phyloP scores from a whole-genome alignment of 2,329 filamentous ascomycete species.

The Cladosporium cucumerinum region DNA sequence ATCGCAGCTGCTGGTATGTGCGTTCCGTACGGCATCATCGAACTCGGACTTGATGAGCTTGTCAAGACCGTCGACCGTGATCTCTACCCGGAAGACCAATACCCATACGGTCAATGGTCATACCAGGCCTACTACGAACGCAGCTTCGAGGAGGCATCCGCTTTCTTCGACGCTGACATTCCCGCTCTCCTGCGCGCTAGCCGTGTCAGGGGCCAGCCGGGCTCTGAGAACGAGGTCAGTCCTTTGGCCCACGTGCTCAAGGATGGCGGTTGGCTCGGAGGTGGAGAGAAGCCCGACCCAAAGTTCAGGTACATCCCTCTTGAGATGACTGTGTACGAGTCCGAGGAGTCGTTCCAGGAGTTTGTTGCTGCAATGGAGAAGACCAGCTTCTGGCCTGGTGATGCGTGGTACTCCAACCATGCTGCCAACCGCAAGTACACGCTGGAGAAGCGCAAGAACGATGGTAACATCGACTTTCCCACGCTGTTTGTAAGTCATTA shows the following conservation, averaged over 20 bases:
- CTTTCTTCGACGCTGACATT: constrained; percentile 22
- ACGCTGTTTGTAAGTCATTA: constrained; percentile 31
- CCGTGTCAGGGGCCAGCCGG: constrained; percentile 29
- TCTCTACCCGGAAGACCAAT: constrained; percentile 45
- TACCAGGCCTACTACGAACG: constrained; percentile 36
- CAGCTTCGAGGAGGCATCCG: constrained; percentile 25
- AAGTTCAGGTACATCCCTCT: constrained; percentile 33
- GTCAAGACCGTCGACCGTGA: constrained; percentile 41
- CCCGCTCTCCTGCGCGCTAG: constrained; percentile 28
- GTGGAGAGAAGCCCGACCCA: constrained; percentile 25
- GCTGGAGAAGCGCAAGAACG: constrained; percentile 36
- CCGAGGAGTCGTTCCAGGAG: constrained; percentile 30
- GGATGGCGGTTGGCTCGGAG: constrained; percentile 36
- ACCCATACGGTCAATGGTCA: constrained; percentile 37
- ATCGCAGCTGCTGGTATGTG: constrained; percentile 30
- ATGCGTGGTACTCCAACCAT: constrained; percentile 46
- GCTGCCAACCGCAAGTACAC: constrained; percentile 42
- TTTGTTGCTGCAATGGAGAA: constrained; percentile 38
- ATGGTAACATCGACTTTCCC: constrained; percentile 35
- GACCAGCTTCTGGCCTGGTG: constrained; percentile 40
- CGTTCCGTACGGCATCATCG: constrained; percentile 44
- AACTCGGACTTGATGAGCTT: constrained; percentile 40
- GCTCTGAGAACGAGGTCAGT: constrained; percentile 28
- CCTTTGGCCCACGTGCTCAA: constrained; percentile 21
- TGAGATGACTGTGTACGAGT: constrained; percentile 27